Conservation (phyloP, 2,329 filamentous ascomycete species). For the Leptodontidium sp. region DNA sequence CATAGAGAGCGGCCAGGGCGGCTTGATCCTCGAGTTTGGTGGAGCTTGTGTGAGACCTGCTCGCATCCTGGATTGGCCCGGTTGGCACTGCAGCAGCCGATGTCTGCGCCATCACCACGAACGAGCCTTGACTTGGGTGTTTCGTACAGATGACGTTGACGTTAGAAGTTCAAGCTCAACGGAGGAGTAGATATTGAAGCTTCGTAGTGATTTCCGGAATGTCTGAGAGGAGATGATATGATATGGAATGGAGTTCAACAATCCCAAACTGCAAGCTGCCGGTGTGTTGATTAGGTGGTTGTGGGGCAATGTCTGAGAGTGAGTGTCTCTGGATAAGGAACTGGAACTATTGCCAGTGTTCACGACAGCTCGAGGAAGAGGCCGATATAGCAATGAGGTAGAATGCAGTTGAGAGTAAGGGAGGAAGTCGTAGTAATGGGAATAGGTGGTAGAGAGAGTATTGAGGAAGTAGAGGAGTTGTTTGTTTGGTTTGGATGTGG, state of each 20-base stretch:
- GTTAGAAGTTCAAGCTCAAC: background rate
- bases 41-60: constrained; percentile 35
- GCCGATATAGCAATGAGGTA: too few species aligned
- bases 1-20: constrained; percentile 68
- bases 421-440: background rate
- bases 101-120: constrained; percentile 31
- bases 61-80: constrained; percentile 31
- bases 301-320: background rate
- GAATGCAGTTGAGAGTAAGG: too few species aligned
- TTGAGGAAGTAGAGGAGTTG: background rate
- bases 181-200: background rate
- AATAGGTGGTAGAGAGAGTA: background rate
- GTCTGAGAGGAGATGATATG: background rate
- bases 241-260: background rate
- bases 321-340: too few species aligned
- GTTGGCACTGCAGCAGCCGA: constrained; percentile 29
- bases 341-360: too few species aligned
- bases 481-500: background rate
- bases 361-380: background rate
- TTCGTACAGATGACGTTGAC: constrained; percentile 13
- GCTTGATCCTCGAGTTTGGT: constrained; percentile 54
- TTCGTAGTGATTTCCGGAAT: constrained; percentile 4
- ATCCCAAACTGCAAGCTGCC: background rate
- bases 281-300: background rate
- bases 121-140: background rate